phyloP scores from a whole-genome alignment of 768 basidiomycete genomes.

The Russula sp. region DNA sequence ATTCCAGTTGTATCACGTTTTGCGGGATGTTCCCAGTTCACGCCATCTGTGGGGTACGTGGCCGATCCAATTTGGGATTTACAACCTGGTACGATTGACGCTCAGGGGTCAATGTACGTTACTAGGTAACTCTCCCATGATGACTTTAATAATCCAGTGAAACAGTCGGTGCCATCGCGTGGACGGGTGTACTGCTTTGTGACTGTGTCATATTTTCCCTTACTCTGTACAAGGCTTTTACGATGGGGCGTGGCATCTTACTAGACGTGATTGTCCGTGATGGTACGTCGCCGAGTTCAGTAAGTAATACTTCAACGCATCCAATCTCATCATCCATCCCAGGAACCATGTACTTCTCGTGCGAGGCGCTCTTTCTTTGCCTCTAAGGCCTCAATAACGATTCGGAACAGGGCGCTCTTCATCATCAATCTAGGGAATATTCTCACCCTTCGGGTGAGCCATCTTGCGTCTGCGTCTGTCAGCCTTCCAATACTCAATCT shows the following conservation, averaged over 20 bases:
- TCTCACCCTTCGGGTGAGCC: slow-evolving; percentile 5
- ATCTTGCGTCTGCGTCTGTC: background rate
- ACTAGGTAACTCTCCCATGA: too few relatives aligned
- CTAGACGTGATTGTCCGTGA: slow-evolving; percentile 14
- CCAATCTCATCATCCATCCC: background rate
- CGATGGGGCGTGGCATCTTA: slow-evolving; percentile 6
- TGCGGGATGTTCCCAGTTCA: slow-evolving; percentile 6
- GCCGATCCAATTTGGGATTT: background rate
- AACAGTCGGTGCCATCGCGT: slow-evolving; percentile 8
- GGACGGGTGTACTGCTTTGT: slow-evolving; percentile 5
- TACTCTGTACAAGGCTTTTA: slow-evolving; percentile 10
- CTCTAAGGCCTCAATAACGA: background rate
- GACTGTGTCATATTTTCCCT: slow-evolving; percentile 10
- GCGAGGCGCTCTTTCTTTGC: background rate
- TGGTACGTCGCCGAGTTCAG: background rate
- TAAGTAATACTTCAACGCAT: too few relatives aligned
- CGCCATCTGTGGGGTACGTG: slow-evolving; percentile 1
- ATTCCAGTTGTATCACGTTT: slow-evolving; percentile 1
- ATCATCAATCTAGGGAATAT: slow-evolving; percentile 12
- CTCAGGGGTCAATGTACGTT: slow-evolving; percentile 5
- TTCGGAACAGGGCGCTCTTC: slow-evolving; percentile 2
- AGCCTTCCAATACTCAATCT: background rate
- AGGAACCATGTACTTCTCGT: slow-evolving; percentile 18
- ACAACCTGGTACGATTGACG: background rate
- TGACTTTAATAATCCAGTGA: background rate